Percentiles rank a stretch among this genome's conserved stretches.
Evolutionary conservation across 805 yeast genomes (phyloP).

Genomic region (Starmera pachycereana): DNA sequence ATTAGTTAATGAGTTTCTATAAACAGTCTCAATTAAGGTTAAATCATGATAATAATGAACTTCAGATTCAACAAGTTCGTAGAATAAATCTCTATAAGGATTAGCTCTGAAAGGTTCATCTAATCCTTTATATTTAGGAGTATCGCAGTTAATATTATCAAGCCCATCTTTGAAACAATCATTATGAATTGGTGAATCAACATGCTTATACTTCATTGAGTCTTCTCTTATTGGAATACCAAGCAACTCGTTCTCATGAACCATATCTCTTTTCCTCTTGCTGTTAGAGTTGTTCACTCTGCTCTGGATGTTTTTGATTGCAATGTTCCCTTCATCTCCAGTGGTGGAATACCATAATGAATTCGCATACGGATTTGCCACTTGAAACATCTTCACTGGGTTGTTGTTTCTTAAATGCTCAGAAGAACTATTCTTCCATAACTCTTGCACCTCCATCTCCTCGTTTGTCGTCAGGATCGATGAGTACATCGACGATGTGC

Average conservation of each 20-base stretch:
- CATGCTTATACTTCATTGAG: conserved; percentile 16
- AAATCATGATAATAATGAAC: conserved; percentile 21
- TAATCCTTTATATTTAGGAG: conserved; percentile 1
- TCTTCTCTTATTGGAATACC: conserved; percentile 19
- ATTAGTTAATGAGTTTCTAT: conserved; percentile 22
- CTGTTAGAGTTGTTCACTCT: conserved; percentile 11
- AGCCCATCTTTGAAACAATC: conserved; percentile 11
- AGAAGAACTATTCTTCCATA: background rate
- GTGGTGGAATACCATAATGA: conserved; percentile 32
- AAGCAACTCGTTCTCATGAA: background rate
- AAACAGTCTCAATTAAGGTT: conserved; percentile 21
- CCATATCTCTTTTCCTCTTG: conserved; percentile 1
- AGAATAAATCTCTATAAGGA: conserved; percentile 14
- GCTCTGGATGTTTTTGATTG: conserved; percentile 21
- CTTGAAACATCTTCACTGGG: conserved; percentile 1
- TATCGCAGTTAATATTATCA: conserved; percentile 4
- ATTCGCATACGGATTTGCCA: conserved; percentile 29
- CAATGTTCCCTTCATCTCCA: conserved; percentile 22
- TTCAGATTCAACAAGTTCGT: conserved; percentile 25
- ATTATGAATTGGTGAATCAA: conserved; percentile 26
- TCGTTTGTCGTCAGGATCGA: conserved; percentile 2
- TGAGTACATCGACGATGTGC: conserved; percentile 3
- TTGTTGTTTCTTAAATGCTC: background rate
- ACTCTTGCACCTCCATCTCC: background rate
- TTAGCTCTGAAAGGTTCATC: conserved; percentile 2